Evolutionary conservation across 495 filamentous ascomycete species (phyloP).

Genomic region (Glarea lozoyensis): DNA sequence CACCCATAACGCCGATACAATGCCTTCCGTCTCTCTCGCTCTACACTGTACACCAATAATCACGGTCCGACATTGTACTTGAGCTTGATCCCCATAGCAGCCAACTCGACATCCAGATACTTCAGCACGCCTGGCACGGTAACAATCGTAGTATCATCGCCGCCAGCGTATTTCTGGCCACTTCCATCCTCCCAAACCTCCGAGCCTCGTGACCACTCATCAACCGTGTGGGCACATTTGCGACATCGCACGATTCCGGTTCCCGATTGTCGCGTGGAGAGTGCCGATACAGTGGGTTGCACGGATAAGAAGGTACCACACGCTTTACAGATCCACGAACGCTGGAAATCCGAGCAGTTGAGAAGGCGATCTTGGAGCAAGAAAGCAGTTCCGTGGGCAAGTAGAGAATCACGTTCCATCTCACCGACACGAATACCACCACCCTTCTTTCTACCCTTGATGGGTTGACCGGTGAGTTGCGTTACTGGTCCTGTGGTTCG

Average conservation of each 20-base stretch:
- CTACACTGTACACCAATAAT: no score
- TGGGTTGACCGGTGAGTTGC: conserved; percentile 83
- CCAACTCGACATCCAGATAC: conserved; percentile 90
- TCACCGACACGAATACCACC: conserved; percentile 98
- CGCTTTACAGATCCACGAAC: conserved; percentile 75
- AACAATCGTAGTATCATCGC: conserved; percentile 81
- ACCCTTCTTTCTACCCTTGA: conserved; percentile 91
- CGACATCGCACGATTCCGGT: conserved; percentile 74
- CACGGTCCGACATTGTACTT: conserved; percentile 70
- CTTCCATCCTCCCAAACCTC: conserved; percentile 89
- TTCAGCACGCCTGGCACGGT: conserved; percentile 86
- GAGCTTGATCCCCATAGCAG: conserved; percentile 86
- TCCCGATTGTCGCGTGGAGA: conserved; percentile 30
- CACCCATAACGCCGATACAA: neutral
- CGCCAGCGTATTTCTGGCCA: conserved; percentile 72
- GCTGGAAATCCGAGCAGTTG: conserved; percentile 89
- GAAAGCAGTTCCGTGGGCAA: conserved; percentile 93
- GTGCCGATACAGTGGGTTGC: conserved; percentile 63
- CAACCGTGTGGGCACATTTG: conserved; percentile 61
- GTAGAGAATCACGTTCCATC: conserved; percentile 93
- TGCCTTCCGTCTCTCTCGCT: neutral
- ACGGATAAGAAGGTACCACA: conserved; percentile 86
- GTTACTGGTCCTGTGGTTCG: conserved; percentile 90
- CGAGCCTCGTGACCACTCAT: conserved; percentile 49
- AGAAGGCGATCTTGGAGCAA: conserved; percentile 89